phyloP scores from a whole-genome alignment of 306 rosid species.

The Cajanus cajan region DNA sequence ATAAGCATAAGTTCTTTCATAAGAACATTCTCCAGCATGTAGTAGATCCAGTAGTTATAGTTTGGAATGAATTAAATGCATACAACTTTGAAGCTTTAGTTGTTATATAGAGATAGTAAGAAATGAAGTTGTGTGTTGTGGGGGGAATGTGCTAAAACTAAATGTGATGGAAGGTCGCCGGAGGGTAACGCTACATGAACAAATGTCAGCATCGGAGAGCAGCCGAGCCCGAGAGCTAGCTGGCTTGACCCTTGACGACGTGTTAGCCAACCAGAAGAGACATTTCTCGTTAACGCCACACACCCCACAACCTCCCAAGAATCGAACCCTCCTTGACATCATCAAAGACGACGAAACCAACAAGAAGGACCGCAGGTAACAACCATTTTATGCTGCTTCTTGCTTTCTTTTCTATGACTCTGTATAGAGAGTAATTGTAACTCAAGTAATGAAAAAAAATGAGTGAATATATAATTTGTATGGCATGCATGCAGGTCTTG shows the following conservation, averaged over 20 bases:
- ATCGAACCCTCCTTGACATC: slow-evolving; percentile 64
- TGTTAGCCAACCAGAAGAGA: slow-evolving; percentile 41
- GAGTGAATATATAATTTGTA: not conserved
- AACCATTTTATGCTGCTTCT: not conserved
- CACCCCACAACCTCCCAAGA: not conserved
- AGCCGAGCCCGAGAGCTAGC: slow-evolving; percentile 39
- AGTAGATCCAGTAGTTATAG: not conserved
- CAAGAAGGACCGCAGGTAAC: slow-evolving; percentile 46
- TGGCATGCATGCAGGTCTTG: slow-evolving; percentile 43
- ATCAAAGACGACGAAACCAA: slow-evolving; percentile 48
- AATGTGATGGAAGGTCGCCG: slow-evolving; percentile 53
- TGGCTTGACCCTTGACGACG: slow-evolving; percentile 65
- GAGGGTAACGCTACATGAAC: slow-evolving; percentile 62
- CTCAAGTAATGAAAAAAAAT: too few relatives aligned
- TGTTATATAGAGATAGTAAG: not conserved
- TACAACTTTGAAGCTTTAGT: not conserved
- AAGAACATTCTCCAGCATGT: too few relatives aligned
- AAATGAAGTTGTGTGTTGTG: not conserved
- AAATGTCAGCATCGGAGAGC: slow-evolving; percentile 65
- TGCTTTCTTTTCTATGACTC: not conserved
- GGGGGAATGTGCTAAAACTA: too few relatives aligned
- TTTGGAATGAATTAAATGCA: not conserved
- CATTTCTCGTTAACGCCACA: not conserved
- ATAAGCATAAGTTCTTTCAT: not conserved
- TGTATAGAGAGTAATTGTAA: too few relatives aligned